Conservation (phyloP, 2,329 filamentous ascomycete species). For the Curvularia sp. region DNA sequence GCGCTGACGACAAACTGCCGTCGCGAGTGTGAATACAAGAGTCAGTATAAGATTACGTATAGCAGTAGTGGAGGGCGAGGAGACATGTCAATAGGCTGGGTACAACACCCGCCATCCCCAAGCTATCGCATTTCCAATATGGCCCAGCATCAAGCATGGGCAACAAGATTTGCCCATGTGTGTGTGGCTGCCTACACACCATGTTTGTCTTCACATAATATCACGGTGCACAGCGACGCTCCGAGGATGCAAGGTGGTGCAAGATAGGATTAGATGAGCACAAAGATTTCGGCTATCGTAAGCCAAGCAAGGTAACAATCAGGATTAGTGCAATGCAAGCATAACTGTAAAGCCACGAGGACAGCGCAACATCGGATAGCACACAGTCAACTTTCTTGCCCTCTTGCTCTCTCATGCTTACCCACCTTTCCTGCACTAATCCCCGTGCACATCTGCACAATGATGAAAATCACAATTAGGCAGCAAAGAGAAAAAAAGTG, state of each 20-base stretch:
- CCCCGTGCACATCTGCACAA: not conserved
- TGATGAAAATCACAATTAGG: not conserved
- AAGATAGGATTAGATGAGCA: not conserved
- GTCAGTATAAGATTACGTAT: not conserved
- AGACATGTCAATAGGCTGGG: constrained; percentile 5
- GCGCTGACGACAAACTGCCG: not conserved
- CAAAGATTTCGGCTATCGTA: constrained; percentile 1
- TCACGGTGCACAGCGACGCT: not conserved
- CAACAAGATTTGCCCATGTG: not conserved
- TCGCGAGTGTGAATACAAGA: constrained; percentile 1
- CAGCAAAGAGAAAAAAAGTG: not conserved
- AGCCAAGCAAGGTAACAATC: not conserved
- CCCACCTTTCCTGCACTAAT: not conserved
- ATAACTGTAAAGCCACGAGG: constrained; percentile 1
- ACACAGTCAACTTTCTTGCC: not conserved
- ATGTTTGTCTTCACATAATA: not conserved
- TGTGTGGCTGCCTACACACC: not conserved
- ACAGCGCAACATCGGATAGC: not conserved
- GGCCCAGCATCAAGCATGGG: not conserved
- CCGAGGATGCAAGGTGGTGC: not conserved
- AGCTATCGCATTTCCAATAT: not conserved
- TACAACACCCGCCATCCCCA: not conserved
- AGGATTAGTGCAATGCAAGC: constrained; percentile 3
- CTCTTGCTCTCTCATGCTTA: not conserved
- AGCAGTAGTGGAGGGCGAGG: constrained; percentile 9